A percentile compares a stretch with the other conserved stretches of the same genome.
These are phyloP conservation scores for Pleurotus sapidus DNA, from an alignment of 768 basidiomycete species.

Conservation along the genomic window DNA sequence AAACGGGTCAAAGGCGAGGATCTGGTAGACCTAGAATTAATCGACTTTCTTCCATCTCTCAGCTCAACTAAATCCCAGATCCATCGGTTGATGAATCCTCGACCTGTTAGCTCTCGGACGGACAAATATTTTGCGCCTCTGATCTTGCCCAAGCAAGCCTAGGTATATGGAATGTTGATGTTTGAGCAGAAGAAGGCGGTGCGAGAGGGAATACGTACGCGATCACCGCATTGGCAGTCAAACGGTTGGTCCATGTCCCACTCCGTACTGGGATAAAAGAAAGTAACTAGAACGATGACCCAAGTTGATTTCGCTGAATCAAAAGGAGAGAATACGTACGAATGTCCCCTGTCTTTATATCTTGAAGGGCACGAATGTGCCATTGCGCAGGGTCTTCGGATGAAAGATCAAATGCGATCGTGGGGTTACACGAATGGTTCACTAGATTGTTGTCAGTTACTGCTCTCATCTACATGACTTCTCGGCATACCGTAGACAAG, in stretches of 20 bases:
- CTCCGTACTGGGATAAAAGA: constrained; percentile 67
- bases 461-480: not conserved
- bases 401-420: constrained; percentile 51
- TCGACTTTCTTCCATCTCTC: constrained; percentile 14
- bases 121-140: constrained; percentile 44
- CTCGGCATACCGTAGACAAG: constrained; percentile 48
- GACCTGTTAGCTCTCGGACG: constrained; percentile 28
- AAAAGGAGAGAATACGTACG: constrained; percentile 26
- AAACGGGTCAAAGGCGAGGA: no score
- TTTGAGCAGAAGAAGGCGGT: not conserved
- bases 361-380: constrained; percentile 44
- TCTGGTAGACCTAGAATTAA: no score
- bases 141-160: constrained; percentile 46
- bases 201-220: constrained; percentile 22
- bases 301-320: constrained; percentile 22
- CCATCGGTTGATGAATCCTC: constrained; percentile 40
- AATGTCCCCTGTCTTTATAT: constrained; percentile 31
- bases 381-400: constrained; percentile 38
- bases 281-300: constrained; percentile 36
- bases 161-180: no score
- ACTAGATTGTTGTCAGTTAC: constrained; percentile 25
- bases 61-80: constrained; percentile 30
- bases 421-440: constrained; percentile 65
- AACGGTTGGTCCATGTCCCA: constrained; percentile 70
- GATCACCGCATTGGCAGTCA: constrained; percentile 45